Conservation (phyloP, 1,284 basidiomycete genomes). For the Schizophyllum commune region DNA sequence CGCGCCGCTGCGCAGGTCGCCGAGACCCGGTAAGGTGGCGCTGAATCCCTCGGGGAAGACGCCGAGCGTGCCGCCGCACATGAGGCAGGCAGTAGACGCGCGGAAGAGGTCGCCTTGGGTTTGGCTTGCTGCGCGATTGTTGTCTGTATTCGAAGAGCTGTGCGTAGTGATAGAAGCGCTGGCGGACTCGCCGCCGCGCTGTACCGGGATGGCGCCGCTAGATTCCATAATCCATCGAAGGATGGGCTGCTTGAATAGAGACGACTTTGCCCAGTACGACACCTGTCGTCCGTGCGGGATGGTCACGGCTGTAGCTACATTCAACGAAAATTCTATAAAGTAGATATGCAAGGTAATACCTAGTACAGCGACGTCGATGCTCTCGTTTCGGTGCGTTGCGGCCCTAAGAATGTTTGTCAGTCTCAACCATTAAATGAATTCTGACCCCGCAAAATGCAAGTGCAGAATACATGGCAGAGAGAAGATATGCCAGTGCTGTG, state of each 20-base stretch:
- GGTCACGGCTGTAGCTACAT: slow-evolving; percentile 31
- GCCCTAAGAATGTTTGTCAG: slow-evolving; percentile 27
- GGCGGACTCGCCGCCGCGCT: slow-evolving; percentile 35
- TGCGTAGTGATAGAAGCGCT: not conserved
- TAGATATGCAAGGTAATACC: slow-evolving; percentile 18
- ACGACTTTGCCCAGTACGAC: slow-evolving; percentile 69
- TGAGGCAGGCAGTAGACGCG: slow-evolving; percentile 18
- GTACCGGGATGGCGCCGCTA: slow-evolving; percentile 71
- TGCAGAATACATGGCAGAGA: no score
- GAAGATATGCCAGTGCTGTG: no score
- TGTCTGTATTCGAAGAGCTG: slow-evolving; percentile 3
- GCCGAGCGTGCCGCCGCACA: slow-evolving; percentile 39
- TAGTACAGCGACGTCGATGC: slow-evolving; percentile 49
- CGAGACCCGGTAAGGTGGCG: slow-evolving; percentile 58
- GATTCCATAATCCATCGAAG: slow-evolving; percentile 50
- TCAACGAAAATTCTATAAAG: not conserved
- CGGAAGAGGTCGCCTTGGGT: slow-evolving; percentile 9
- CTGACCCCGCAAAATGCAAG: no score
- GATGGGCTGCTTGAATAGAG: slow-evolving; percentile 57
- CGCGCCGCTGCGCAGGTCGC: slow-evolving; percentile 66
- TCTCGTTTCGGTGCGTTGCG: slow-evolving; percentile 63
- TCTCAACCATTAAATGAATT: not conserved
- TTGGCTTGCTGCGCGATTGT: slow-evolving; percentile 6
- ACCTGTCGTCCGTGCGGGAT: slow-evolving; percentile 55
- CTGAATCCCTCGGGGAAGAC: slow-evolving; percentile 72